Evolutionary conservation across 768 basidiomycete genomes (phyloP), one percentile per base, ranked within the genome.

Genomic region (Tricholoma terreum): DNA sequence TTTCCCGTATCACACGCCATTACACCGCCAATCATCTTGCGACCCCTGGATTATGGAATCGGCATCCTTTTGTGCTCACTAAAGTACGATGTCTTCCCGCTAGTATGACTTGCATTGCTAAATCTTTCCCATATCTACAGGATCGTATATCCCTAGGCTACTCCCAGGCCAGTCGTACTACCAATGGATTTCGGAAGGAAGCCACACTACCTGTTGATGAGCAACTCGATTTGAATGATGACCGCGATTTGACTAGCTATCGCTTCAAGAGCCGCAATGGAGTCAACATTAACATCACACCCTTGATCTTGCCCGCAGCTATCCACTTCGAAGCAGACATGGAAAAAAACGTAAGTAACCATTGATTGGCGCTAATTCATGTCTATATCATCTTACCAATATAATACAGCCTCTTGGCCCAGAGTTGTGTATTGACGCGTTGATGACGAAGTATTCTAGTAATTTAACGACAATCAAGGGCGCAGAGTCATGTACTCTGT

Each of bases 251-350:
- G 12, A 78, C 72, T 3, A 75, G 75, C 6, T 61, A 77, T 34
- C 80, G 83, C 27, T 57, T 85, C 30, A 70, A 69, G 34, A 77
- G 70, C 54, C 61, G 63, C 27, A 72, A 70, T 27, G 70, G 72
- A 17, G 49, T 83, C 12, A 69, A 73, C 35, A 48, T 85, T 15
- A 70, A 72, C 42, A 55, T 86, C n/a, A 87, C 84, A 5, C 88
- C 89, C 2, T 71, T 89, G 17, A 49, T 84, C 15, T 57, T 83
- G 35, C 71, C 76, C 15, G 77, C 76, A 45, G 66, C 73, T n/a
- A 64, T 67, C 31, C 66, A 67, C 53, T 63, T 90, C 15, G 75
- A 81, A 62, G 69, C 79, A 42, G 85, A 84, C 46, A 58, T 81
- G 36, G 71, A 72, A 54, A 67, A 63, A 24, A 72, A 71, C 64